Conservation (phyloP, 306 rosid genomes). For the Rosa persica region DNA sequence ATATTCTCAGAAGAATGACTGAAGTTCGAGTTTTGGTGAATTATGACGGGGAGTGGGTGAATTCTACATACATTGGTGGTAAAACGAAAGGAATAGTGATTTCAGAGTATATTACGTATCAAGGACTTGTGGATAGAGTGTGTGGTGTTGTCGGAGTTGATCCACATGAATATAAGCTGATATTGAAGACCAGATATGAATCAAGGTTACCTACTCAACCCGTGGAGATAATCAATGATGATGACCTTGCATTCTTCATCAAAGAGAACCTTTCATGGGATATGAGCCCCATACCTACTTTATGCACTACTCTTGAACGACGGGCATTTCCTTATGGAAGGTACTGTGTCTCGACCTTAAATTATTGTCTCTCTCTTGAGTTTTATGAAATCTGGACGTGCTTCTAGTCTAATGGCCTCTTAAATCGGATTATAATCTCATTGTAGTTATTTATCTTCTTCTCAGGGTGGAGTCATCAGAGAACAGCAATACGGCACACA, state of each 20-base stretch:
- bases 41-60: not conserved
- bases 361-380: too few relatives aligned
- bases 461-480: not conserved
- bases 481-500: not conserved
- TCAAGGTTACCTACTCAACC: not conserved
- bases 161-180: not conserved
- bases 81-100: not conserved
- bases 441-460: not conserved
- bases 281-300: not conserved
- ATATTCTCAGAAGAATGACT: not conserved
- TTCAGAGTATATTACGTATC: not conserved
- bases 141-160: not conserved
- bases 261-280: not conserved
- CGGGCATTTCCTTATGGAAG: not conserved
- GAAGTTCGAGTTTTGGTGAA: not conserved
- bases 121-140: not conserved
- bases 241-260: not conserved
- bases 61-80: not conserved
- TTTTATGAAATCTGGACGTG: not conserved
- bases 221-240: not conserved
- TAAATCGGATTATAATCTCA: too few relatives aligned
- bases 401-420: not conserved
- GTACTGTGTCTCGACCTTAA: not conserved
- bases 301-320: not conserved
- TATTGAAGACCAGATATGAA: not conserved